Evolutionary conservation across 1,284 basidiomycete species (phyloP).

Genomic region (Hymenochaete sp.): DNA sequence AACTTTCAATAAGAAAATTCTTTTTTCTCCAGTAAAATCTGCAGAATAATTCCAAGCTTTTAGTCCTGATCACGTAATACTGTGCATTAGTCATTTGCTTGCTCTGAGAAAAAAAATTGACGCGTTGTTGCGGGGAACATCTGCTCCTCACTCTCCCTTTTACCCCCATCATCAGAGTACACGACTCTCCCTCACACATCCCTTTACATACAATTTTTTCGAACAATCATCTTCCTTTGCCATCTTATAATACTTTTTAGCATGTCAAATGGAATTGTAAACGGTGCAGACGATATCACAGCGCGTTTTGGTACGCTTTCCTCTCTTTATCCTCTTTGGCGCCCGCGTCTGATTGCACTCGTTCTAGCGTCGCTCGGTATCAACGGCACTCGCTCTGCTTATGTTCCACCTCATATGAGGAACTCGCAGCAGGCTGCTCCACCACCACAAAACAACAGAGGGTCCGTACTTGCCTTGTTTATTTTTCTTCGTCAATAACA

Average conservation of each 20-base stretch:
- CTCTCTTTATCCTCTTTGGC: constrained; percentile 22
- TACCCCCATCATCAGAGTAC: too few relatives aligned
- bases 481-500: constrained; percentile 15
- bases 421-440: constrained; percentile 72
- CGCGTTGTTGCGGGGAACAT: too few relatives aligned
- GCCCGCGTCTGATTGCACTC: constrained; percentile 5
- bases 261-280: constrained; percentile 85
- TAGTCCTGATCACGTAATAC: too few relatives aligned
- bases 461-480: constrained; percentile 22
- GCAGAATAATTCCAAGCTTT: too few relatives aligned
- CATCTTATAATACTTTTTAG: constrained; percentile 32
- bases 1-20: too few relatives aligned
- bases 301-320: constrained; percentile 63
- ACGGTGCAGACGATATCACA: constrained; percentile 72
- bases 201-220: constrained; percentile 15
- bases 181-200: too few relatives aligned
- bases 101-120: too few relatives aligned
- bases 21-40: too few relatives aligned
- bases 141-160: constrained; percentile 13
- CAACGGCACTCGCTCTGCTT: constrained; percentile 69
- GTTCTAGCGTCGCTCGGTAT: constrained; percentile 56
- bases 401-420: constrained; percentile 90
- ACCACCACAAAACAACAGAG: constrained; percentile 44
- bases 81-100: too few relatives aligned
- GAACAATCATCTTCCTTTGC: constrained; percentile 15